A percentile compares a stretch with the other conserved stretches of the same genome.
Conservation (phyloP, 331 rosid genomes). For the Telfairia occidentalis region DNA sequence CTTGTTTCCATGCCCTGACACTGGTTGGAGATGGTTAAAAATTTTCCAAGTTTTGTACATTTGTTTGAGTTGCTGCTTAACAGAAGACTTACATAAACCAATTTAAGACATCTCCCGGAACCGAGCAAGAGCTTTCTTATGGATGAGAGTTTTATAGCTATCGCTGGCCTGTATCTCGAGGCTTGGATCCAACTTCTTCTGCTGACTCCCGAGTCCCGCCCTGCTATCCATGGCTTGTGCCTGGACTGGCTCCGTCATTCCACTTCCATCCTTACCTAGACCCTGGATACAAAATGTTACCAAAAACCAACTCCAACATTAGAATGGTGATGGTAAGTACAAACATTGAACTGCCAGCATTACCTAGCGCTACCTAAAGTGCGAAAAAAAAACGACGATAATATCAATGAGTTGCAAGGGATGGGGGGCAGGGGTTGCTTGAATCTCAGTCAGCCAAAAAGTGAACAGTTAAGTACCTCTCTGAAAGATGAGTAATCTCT, state of each 20-base stretch:
- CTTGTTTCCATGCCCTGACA: neutral
- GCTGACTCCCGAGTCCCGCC: slow-evolving; percentile 96
- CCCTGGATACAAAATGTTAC: slow-evolving; percentile 52
- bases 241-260: slow-evolving; percentile 92
- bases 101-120: slow-evolving; percentile 70
- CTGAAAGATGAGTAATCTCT: neutral
- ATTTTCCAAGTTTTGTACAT: neutral
- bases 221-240: slow-evolving; percentile 67
- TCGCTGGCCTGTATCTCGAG: slow-evolving; percentile 88
- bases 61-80: neutral
- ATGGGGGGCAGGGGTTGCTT: neutral
- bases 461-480: neutral
- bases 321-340: neutral
- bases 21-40: neutral
- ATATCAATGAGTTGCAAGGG: neutral
- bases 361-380: neutral
- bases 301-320: slow-evolving; percentile 6
- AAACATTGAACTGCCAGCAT: neutral
- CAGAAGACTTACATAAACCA: neutral
- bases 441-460: neutral
- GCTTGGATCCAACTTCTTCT: slow-evolving; percentile 75
- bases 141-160: slow-evolving; percentile 82
- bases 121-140: slow-evolving; percentile 94
- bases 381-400: neutral
- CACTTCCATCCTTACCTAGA: slow-evolving; percentile 93